phyloP scores from a whole-genome alignment of 1,284 basidiomycete species.

The Leucoagaricus sp. region DNA sequence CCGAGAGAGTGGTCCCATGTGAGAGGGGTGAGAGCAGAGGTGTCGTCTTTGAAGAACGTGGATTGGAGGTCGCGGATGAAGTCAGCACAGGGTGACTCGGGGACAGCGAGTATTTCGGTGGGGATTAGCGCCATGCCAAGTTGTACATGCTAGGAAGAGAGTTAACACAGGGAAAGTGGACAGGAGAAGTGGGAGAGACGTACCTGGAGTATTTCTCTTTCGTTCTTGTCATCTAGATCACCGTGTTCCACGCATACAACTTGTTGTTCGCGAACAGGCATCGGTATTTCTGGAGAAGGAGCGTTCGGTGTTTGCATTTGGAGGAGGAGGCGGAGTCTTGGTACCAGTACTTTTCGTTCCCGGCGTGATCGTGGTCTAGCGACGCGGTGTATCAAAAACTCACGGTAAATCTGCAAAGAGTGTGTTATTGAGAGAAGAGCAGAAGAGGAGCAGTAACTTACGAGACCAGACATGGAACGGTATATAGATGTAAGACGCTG shows the following conservation, averaged over 20 bases:
- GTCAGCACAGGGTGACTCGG: conserved; percentile 48
- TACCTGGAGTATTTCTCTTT: conserved; percentile 80
- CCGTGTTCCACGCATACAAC: conserved; percentile 76
- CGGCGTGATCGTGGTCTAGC: too few relatives aligned
- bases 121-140: conserved; percentile 78
- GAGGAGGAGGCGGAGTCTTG: conserved; percentile 30
- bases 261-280: conserved; percentile 65
- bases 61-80: conserved; percentile 56
- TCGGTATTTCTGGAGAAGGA: conserved; percentile 53
- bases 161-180: background rate
- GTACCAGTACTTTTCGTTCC: conserved; percentile 57
- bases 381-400: too few relatives aligned
- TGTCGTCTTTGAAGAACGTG: conserved; percentile 43
- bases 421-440: too few relatives aligned
- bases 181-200: too few relatives aligned
- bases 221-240: conserved; percentile 56
- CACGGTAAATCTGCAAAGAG: too few relatives aligned
- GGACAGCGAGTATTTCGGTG: conserved; percentile 69
- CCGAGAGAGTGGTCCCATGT: conserved; percentile 64
- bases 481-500: too few relatives aligned
- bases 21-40: conserved; percentile 40
- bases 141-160: conserved; percentile 59
- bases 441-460: too few relatives aligned
- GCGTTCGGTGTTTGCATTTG: conserved; percentile 28
- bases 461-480: too few relatives aligned